Base-by-base conservation (phyloP, 768 basidiomycete genomes). In the Phallus indusiatus region DNA sequence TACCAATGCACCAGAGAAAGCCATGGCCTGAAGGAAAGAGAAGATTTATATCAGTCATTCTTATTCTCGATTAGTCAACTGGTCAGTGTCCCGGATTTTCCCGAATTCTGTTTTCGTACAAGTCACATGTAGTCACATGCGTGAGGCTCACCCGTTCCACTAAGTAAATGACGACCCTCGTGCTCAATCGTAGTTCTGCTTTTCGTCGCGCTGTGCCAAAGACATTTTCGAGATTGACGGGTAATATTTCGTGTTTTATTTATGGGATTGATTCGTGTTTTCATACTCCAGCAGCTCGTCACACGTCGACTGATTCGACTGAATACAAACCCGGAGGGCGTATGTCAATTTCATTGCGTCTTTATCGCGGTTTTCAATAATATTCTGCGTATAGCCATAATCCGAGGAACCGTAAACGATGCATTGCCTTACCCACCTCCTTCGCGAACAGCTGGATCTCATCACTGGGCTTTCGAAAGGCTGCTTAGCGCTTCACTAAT, bases 391-490 rank as follows among this genome's bases (percentile, higher is more conserved):
- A 28, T 62, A 91, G 93, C 94, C 60, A 81, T 96, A 67, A 82
- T 87, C 74, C 82, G 83, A 70, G 96, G 95, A 54, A 89, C 91
- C 33, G 94, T 93, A 61, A 98, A 99, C 74, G 96, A 99, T 70
- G 89, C 94, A 1, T 93, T 90, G 1, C 75, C 84, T 9, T 97
- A 95, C 76, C 94, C 95, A 20, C 70, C 84, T 5, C 82, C 93
- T 5, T 86, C 82, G 60, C 86, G 81, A 68, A 72, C 81, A 1
- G 89, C 94, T 66, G 95, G 96, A 53, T 94, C 93, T 1, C 85
- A 96, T 73, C 95, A 84, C 73, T 85, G 83, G 83, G 85, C 93
- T 1, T 98, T 97, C 69, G 96, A 99, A 73, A 88, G 94, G 55
- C 78, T 94, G 28, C 80, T 98, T 53, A 87, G 89, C 0, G 96